Evolutionary conservation across 169 alveolate genomes (phyloP).

Genomic region (Eimeria praecox): DNA sequence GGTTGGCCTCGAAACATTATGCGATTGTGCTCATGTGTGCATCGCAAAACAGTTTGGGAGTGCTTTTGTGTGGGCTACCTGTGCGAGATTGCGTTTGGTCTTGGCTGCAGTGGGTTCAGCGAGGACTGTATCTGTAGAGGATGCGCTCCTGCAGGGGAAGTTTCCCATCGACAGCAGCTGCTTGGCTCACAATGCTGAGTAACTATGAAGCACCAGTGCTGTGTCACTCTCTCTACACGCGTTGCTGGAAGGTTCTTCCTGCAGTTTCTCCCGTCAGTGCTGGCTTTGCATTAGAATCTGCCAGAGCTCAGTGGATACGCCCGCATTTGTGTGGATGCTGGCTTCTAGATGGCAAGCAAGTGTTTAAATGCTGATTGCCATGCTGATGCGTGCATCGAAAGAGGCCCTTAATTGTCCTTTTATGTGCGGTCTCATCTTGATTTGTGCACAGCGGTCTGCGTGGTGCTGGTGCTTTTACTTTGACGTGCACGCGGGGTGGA

Average conservation of each 20-base stretch:
- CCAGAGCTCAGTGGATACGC: not conserved
- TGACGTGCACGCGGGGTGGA: too few relatives aligned
- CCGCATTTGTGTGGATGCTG: not conserved
- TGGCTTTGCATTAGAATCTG: not conserved
- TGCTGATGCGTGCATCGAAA: not conserved
- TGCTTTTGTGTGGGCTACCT: not conserved
- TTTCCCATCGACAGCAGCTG: not conserved
- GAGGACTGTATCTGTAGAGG: not conserved
- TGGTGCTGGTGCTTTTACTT: too few relatives aligned
- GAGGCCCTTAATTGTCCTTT: not conserved
- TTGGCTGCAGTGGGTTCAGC: not conserved
- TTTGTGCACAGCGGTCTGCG: too few relatives aligned
- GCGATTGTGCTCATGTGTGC: not conserved
- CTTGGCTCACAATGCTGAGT: not conserved
- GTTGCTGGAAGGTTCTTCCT: not conserved
- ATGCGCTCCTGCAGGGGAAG: not conserved
- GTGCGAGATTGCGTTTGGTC: not conserved
- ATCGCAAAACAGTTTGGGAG: not conserved
- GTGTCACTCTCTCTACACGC: not conserved
- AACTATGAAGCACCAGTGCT: too few relatives aligned
- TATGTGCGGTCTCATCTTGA: not conserved
- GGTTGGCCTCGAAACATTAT: not conserved
- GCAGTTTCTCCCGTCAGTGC: not conserved
- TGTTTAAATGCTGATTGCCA: not conserved
- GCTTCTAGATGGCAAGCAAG: not conserved